These are phyloP conservation scores for Coniferiporia sulphurascens DNA, from an alignment of 1,284 basidiomycete species.

Conservation along the genomic window DNA sequence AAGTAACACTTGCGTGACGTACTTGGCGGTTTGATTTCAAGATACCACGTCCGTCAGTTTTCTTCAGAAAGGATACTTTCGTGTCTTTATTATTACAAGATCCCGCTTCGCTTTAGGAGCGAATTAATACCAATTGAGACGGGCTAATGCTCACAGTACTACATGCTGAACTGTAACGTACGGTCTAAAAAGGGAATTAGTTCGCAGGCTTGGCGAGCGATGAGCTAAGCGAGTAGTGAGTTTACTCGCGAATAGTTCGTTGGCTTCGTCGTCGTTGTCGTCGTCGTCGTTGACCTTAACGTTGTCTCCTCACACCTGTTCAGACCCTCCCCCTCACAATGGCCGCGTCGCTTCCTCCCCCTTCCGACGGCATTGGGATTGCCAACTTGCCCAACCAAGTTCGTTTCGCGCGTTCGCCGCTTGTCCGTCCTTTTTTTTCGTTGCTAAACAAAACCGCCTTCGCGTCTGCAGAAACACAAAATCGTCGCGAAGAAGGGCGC, in stretches of 20 bases:
- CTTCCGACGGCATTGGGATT: slow-evolving; percentile 76
- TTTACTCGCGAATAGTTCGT: not conserved
- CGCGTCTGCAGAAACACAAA: slow-evolving; percentile 72
- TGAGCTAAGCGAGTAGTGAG: not conserved
- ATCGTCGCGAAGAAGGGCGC: slow-evolving; percentile 96
- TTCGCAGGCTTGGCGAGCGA: not conserved
- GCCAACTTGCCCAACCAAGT: slow-evolving; percentile 98
- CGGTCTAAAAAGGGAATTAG: no score
- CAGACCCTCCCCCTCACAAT: not conserved
- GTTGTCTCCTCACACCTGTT: not conserved
- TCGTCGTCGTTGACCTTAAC: slow-evolving; percentile 3
- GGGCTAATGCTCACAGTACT: no score
- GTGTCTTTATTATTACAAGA: no score
- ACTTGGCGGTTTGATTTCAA: no score
- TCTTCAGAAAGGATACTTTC: no score
- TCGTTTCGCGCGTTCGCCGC: slow-evolving; percentile 1
- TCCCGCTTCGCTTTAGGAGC: no score
- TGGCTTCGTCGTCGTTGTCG: slow-evolving; percentile 2
- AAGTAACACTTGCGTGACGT: no score
- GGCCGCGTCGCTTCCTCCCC: slow-evolving; percentile 25
- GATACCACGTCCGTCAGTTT: no score
- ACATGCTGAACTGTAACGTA: no score
- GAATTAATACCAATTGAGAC: no score
- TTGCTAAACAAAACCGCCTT: slow-evolving; percentile 20
- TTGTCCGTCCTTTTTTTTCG: slow-evolving; percentile 9